Base-by-base conservation (phyloP, 495 filamentous ascomycete genomes). In the Hypoxylon perforatum region DNA sequence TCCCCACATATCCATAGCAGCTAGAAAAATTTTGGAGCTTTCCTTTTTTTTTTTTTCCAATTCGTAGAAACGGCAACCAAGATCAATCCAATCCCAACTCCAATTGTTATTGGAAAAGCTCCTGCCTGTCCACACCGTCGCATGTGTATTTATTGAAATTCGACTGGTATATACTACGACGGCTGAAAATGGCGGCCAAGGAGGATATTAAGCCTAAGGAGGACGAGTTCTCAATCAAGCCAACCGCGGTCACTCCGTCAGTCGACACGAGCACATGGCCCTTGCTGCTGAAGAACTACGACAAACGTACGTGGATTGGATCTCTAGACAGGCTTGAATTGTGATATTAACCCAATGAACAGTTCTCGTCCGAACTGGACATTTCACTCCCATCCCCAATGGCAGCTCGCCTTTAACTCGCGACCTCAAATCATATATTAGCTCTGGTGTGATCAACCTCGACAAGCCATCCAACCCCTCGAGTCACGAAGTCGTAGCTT, bases 401-500 rank as follows among this genome's bases (percentile, higher is more conserved):
- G 95, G 95, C 58, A 93, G 88, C 72, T 84, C 90, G 35, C 95
- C 95, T 25, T 82, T 91, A 68, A 93, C 90, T 77, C 92, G 95
- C 78, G 94, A 97, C 72, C 84, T 99, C 70, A 97, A 97, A 82
- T 91, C 90, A 44, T 99, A 97, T 78, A 89, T 99, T 71, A 92
- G 89, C 77, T 95, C 91, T 64, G 95, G 95, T 78, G 95, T 98
- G 25, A 97, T 99, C 81, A 98, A 98, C 79, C 88, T 96, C 53
- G 95, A 98, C 85, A 99, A 99, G 79, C 95, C 95, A 33, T 93
- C 93, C 14, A 99, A 99, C 82, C 95, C 95, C 17, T 97, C 92
- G 57, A 95, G 91, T 72, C 95, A 99, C 83, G 95, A 99, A 78
- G 96, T 98, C 41, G 95, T 99, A 70, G 93, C 95, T 55, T 99